phyloP scores from a whole-genome alignment of 106 monocot species.

The Apostasia shenzhenica region DNA sequence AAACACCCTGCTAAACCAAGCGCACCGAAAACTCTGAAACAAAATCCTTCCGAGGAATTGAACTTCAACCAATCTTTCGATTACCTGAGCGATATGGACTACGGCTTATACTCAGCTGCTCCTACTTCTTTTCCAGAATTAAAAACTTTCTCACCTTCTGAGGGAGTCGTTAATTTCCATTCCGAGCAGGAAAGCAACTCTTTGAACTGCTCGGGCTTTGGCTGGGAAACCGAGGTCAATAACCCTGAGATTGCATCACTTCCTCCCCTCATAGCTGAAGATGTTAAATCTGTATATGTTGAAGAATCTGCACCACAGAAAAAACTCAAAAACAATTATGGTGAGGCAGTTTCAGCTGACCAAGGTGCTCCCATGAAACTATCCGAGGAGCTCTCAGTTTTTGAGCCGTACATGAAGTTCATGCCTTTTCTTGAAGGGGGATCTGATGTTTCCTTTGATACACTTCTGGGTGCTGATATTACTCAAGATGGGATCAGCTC shows the following conservation, averaged over 20 bases:
- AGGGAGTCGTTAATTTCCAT: conserved; percentile 2
- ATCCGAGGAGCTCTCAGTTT: conserved; percentile 37
- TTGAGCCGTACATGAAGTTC: conserved; percentile 44
- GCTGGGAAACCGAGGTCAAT: conserved; percentile 18
- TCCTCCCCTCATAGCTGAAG: conserved; percentile 9
- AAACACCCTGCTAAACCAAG: conserved; percentile 7
- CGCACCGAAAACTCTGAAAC: not conserved
- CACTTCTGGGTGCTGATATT: conserved; percentile 26
- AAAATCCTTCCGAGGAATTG: conserved; percentile 11
- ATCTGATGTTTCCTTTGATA: conserved; percentile 20
- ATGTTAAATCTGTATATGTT: not conserved
- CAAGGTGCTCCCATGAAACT: conserved; percentile 20
- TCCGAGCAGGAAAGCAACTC: conserved; percentile 46
- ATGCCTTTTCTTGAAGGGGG: conserved; percentile 37
- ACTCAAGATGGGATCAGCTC: conserved; percentile 22
- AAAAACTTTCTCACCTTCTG: conserved; percentile 2
- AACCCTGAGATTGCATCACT: conserved; percentile 27
- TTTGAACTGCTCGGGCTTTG: conserved; percentile 19
- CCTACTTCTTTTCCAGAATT: not conserved
- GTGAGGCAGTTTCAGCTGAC: conserved; percentile 12
- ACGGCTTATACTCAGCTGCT: conserved; percentile 10
- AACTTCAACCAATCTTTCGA: conserved; percentile 7
- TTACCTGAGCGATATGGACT: conserved; percentile 3
- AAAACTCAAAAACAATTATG: conserved; percentile 35
- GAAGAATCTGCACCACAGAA: conserved; percentile 17